Evolutionary conservation across 306 rosid species (phyloP).

Genomic region (Gillenia trifoliata): DNA sequence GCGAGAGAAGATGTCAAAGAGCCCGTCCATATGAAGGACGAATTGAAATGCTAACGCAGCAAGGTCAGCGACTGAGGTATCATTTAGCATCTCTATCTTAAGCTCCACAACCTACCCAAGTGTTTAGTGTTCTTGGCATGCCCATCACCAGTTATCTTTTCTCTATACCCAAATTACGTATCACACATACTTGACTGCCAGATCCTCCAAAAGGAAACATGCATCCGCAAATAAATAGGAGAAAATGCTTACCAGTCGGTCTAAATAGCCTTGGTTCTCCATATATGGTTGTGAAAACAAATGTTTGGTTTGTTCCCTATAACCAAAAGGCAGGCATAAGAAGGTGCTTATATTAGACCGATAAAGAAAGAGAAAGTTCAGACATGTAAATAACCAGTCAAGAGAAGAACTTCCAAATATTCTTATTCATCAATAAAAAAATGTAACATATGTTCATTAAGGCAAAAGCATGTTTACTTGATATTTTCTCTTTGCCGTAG

Average conservation of each 20-base stretch:
- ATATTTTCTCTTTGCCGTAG: slow-evolving; percentile 80
- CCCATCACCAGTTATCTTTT: neutral
- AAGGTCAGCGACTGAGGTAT: neutral
- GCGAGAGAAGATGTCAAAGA: neutral
- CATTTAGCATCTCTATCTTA: neutral
- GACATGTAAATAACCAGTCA: neutral
- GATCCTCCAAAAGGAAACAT: slow-evolving; percentile 14
- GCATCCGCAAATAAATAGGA: slow-evolving; percentile 3
- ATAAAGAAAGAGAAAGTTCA: slow-evolving; percentile 1
- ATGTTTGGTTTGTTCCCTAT: slow-evolving; percentile 83
- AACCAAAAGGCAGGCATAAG: slow-evolving; percentile 3
- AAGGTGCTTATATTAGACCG: neutral
- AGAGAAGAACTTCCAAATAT: slow-evolving; percentile 3
- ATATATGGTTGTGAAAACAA: slow-evolving; percentile 87
- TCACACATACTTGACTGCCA: slow-evolving; percentile 7
- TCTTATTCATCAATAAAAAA: neutral
- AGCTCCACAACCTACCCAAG: neutral
- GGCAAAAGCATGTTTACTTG: slow-evolving; percentile 45
- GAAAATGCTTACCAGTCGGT: slow-evolving; percentile 76
- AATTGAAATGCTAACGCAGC: neutral
- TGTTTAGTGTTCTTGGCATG: neutral
- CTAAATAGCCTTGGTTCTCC: slow-evolving; percentile 94
- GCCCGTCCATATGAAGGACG: neutral
- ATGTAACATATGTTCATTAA: neutral
- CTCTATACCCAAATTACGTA: neutral